phyloP scores from a whole-genome alignment of 345 rosid species.

The Conringia planisiliqua region DNA sequence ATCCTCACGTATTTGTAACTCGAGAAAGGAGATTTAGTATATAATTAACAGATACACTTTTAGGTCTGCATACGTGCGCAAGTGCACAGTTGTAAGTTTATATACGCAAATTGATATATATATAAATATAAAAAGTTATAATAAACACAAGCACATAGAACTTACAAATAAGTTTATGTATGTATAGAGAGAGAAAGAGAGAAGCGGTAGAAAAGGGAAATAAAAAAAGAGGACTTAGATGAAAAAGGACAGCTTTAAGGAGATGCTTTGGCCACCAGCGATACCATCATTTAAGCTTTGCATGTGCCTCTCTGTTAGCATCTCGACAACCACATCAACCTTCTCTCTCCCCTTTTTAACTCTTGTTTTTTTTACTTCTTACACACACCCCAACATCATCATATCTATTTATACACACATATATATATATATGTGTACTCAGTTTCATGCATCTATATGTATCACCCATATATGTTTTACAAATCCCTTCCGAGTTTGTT shows the following conservation, averaged over 20 bases:
- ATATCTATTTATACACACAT: background rate
- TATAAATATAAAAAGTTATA: background rate
- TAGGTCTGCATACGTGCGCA: slow-evolving; percentile 12
- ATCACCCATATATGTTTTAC: background rate
- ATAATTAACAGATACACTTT: background rate
- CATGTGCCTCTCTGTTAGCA: slow-evolving; percentile 43
- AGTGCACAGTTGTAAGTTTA: background rate
- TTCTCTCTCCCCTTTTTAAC: slow-evolving; percentile 27
- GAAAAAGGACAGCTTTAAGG: slow-evolving; percentile 39
- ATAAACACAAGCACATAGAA: background rate
- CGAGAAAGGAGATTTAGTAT: background rate
- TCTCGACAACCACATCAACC: slow-evolving; percentile 41
- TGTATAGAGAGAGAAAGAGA: slow-evolving; percentile 11
- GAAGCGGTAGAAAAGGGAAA: background rate
- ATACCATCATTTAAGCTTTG: slow-evolving; percentile 42
- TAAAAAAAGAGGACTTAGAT: slow-evolving; percentile 5
- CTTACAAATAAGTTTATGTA: background rate
- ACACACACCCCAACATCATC: slow-evolving; percentile 36
- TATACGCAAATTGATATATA: background rate
- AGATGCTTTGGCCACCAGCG: slow-evolving; percentile 40
- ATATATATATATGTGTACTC: background rate
- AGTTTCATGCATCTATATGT: slow-evolving; percentile 10
- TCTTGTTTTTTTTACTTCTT: slow-evolving; percentile 33
- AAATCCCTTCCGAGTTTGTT: background rate
- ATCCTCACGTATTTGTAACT: slow-evolving; percentile 15